These are phyloP conservation scores for Pterulicium gracile DNA, from an alignment of 1,284 basidiomycete species.

Conservation along the genomic window DNA sequence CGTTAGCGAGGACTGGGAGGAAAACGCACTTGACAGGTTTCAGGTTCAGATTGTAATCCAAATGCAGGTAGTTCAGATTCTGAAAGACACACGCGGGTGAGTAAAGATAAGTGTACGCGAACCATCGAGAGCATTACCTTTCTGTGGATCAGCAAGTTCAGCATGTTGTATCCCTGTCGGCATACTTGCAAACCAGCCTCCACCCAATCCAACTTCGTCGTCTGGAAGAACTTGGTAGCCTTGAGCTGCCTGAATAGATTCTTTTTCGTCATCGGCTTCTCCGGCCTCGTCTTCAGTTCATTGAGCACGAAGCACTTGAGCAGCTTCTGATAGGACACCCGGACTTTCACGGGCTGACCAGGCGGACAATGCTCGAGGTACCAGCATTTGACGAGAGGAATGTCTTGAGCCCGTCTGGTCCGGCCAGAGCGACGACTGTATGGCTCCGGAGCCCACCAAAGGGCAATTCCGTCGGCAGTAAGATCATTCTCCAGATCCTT, in stretches of 20 bases:
- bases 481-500: conserved; percentile 82
- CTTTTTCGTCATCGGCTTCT: conserved; percentile 98
- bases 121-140: conserved; percentile 44
- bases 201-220: conserved; percentile 96
- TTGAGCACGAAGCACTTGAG: conserved; percentile 96
- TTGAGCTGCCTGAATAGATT: conserved; percentile 94
- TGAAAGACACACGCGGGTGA: conserved; percentile 19
- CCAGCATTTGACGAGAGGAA: conserved; percentile 96
- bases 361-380: conserved; percentile 98
- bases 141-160: conserved; percentile 97
- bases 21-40: conserved; percentile 83
- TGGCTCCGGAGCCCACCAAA: conserved; percentile 98
- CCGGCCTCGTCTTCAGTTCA: conserved; percentile 78
- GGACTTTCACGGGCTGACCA: conserved; percentile 93
- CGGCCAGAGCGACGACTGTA: conserved; percentile 89
- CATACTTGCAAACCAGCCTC: conserved; percentile 98
- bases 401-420: conserved; percentile 90
- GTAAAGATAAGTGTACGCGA: not conserved
- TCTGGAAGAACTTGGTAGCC: conserved; percentile 99
- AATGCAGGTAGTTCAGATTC: conserved; percentile 93
- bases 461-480: conserved; percentile 92
- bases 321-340: conserved; percentile 98
- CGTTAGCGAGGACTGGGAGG: conserved; percentile 1
- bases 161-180: conserved; percentile 98
- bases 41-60: conserved; percentile 92